Base-by-base conservation (phyloP, 2,329 filamentous ascomycete species). In the Hypoxylon sp. region DNA sequence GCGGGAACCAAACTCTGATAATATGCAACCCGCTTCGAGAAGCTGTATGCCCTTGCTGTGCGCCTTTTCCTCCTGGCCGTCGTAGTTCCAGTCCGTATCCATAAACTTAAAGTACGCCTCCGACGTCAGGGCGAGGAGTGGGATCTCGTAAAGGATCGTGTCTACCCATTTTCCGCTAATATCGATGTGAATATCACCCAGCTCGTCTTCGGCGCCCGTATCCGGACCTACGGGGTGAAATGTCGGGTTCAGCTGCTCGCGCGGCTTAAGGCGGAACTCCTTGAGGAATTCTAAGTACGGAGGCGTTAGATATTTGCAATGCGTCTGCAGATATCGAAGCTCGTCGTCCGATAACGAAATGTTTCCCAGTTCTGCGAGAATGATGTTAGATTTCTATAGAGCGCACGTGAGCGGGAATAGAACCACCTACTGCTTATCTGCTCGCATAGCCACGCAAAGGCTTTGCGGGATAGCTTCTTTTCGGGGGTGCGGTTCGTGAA, bases 71-170 rank as follows among this genome's bases (percentile, higher is more conserved):
- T 96, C 87, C 74, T 99, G 95, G 2, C 88, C 89, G 4, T 90
- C 84, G 69, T 98, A 90, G 67, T 84, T 88, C 95, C 95, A 99
- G 73, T 97, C 93, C 48, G 78, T 91, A 72, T 99, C 92, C 79
- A 92, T 91, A 76, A 97, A 98, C 71, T 91, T 92, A 82, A 99
- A 99, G 78, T 97, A 99, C 46, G 95, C 92, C 75, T 99, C 94
- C 43, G 92, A 97, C 1, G 94, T 91, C 63, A 99, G 77, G 2
- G 96, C 92, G 17, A 99, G 83, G 18, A 99, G 83, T 0, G 95
- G 95, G 55, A 99, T 97, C 77, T 99, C 95, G 77, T 99, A 99
- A 20, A 99, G 84, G 55, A 99, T 99, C 0, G 95, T 98, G 66
- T 97, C 92, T 7, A 92, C 84, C 95, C 95, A 99, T 51, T 87